phyloP scores from a whole-genome alignment of 2,329 filamentous ascomycete genomes.

The Allantophomopsis cytisporea region DNA sequence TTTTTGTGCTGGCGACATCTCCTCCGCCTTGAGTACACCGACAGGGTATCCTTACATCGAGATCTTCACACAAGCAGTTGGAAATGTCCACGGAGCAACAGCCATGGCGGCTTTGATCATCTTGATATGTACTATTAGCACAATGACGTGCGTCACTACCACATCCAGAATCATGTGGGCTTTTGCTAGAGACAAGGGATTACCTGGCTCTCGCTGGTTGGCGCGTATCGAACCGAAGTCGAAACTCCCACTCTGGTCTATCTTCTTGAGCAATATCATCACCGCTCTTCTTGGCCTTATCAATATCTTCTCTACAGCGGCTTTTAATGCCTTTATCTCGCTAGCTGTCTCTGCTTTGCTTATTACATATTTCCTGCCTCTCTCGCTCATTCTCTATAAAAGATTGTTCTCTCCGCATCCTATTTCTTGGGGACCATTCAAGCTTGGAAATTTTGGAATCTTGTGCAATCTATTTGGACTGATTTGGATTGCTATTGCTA shows the following conservation, averaged over 20 bases:
- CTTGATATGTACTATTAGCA: conserved; percentile 5
- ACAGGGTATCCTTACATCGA: conserved; percentile 42
- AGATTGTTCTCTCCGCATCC: background rate
- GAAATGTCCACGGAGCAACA: conserved; percentile 22
- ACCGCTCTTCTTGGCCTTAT: conserved; percentile 30
- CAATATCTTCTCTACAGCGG: conserved; percentile 29
- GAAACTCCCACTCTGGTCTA: conserved; percentile 24
- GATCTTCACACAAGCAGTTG: conserved; percentile 31
- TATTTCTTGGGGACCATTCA: no score
- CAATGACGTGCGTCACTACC: conserved; percentile 21
- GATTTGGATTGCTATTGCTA: no score
- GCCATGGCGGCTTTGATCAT: conserved; percentile 7
- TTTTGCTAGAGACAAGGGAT: conserved; percentile 26
- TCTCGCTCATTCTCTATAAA: conserved; percentile 21
- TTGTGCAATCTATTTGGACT: no score
- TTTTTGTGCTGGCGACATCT: conserved; percentile 22
- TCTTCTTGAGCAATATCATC: conserved; percentile 26
- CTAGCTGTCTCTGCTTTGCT: conserved; percentile 29
- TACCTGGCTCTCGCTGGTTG: conserved; percentile 18
- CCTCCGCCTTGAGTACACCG: conserved; percentile 31
- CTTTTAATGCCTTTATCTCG: conserved; percentile 31
- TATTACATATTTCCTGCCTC: conserved; percentile 26
- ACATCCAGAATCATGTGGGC: conserved; percentile 26
- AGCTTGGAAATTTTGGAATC: no score
- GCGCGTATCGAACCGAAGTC: background rate